A percentile compares a stretch with the other conserved stretches of the same genome.
Conservation (phyloP, 345 rosid species). For the Litchi chinensis region DNA sequence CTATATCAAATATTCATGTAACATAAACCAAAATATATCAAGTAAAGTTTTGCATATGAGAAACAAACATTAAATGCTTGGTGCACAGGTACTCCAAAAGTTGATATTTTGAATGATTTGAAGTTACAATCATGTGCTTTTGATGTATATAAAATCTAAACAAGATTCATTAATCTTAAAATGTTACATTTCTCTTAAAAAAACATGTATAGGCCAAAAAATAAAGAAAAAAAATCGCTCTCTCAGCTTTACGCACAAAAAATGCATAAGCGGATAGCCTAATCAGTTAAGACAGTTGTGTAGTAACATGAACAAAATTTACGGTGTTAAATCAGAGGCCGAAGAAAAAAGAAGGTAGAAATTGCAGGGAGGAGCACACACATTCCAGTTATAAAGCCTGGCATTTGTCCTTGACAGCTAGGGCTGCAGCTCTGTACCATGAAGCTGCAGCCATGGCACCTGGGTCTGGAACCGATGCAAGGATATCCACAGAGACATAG, state of each 20-base stretch:
- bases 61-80: no score
- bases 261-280: constrained; percentile 58
- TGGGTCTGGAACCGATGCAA: constrained; percentile 80
- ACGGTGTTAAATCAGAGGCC: constrained; percentile 15
- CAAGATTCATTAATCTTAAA: not conserved
- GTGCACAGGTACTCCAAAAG: no score
- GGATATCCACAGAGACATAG: constrained; percentile 62
- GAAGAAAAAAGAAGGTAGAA: not conserved
- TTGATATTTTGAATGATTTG: not conserved
- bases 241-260: constrained; percentile 50
- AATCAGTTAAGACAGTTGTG: constrained; percentile 19
- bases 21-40: not conserved
- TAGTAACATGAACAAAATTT: constrained; percentile 21
- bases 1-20: not conserved
- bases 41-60: not conserved
- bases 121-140: constrained; percentile 4
- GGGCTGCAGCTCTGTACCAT: constrained; percentile 92
- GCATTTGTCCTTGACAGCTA: constrained; percentile 62
- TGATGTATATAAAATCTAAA: not conserved
- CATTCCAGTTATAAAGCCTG: constrained; percentile 23
- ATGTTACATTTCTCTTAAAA: constrained; percentile 13
- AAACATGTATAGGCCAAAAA: not conserved
- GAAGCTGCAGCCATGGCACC: constrained; percentile 93
- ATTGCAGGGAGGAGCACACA: not conserved
- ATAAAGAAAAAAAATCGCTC: constrained; percentile 33